These are phyloP conservation scores for Sporothrix luriei DNA, from an alignment of 2,329 filamentous ascomycete species.

Conservation along the genomic window DNA sequence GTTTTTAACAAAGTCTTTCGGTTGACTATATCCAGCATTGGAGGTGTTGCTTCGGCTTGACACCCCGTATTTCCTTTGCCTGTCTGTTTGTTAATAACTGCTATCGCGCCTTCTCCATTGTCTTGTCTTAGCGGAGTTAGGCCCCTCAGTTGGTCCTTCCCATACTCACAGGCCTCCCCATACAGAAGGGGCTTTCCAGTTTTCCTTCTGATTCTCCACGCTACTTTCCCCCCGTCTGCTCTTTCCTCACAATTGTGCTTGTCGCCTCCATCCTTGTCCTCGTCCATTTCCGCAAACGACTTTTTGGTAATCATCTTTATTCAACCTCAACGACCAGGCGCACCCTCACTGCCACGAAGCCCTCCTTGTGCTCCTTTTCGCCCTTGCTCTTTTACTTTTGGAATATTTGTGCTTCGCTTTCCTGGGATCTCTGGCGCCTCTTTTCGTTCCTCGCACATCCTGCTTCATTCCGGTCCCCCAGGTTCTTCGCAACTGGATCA, in stretches of 20 bases:
- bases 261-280: constrained; percentile 18
- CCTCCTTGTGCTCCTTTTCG: background rate
- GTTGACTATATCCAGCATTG: constrained; percentile 17
- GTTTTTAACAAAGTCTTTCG: background rate
- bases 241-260: constrained; percentile 10
- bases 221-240: constrained; percentile 5
- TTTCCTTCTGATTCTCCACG: constrained; percentile 30
- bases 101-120: constrained; percentile 25
- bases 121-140: constrained; percentile 23
- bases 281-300: constrained; percentile 13
- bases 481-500: background rate
- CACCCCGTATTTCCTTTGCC: no score
- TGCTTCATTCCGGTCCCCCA: background rate
- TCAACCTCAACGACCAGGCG: background rate
- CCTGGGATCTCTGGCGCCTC: constrained; percentile 18
- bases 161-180: constrained; percentile 14
- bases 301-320: constrained; percentile 22
- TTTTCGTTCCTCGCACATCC: background rate
- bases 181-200: constrained; percentile 20
- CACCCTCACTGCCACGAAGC: background rate
- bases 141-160: constrained; percentile 23
- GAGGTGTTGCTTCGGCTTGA: background rate
- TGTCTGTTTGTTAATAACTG: background rate
- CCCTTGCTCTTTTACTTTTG: constrained; percentile 11
- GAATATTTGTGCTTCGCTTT: constrained; percentile 17